phyloP scores from a whole-genome alignment of 257 asterid genomes.

The Scutellaria barbata region DNA sequence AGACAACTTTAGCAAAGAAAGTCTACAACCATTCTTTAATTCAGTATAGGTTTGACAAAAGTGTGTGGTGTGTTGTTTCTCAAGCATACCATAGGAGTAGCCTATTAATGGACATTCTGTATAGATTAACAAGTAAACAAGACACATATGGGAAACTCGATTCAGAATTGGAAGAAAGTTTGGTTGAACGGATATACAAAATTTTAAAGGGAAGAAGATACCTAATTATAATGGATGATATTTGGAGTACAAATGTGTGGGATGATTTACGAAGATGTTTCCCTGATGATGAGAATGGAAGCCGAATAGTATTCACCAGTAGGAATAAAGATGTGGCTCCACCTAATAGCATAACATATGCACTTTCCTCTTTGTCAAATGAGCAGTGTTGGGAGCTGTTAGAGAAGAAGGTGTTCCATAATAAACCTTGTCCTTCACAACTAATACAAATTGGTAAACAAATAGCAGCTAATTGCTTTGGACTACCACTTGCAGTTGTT shows the following conservation, averaged over 20 bases:
- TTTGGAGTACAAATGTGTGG: constrained; percentile 44
- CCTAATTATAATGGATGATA: constrained; percentile 50
- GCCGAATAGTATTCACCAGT: constrained; percentile 48
- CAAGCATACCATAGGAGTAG: constrained; percentile 26
- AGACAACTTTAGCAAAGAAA: constrained; percentile 39
- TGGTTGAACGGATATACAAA: constrained; percentile 26
- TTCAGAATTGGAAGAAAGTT: no score
- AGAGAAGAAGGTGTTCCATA: constrained; percentile 37
- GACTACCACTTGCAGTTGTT: constrained; percentile 50
- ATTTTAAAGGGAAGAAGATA: constrained; percentile 36
- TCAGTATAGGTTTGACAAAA: constrained; percentile 30
- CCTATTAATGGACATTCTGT: constrained; percentile 33
- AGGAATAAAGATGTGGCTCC: constrained; percentile 31
- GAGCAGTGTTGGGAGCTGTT: constrained; percentile 45
- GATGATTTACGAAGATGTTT: constrained; percentile 5
- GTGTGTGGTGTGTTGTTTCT: constrained; percentile 39
- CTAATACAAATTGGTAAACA: constrained; percentile 25
- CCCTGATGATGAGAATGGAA: constrained; percentile 38
- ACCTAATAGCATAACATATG: background rate
- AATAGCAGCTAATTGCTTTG: constrained; percentile 39
- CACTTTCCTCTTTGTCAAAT: constrained; percentile 20
- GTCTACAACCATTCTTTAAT: constrained; percentile 29
- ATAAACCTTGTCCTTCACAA: constrained; percentile 32
- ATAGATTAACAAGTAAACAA: background rate
- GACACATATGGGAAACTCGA: background rate